Evolutionary conservation across 345 rosid genomes (phyloP).

Genomic region (Camelina neglecta): DNA sequence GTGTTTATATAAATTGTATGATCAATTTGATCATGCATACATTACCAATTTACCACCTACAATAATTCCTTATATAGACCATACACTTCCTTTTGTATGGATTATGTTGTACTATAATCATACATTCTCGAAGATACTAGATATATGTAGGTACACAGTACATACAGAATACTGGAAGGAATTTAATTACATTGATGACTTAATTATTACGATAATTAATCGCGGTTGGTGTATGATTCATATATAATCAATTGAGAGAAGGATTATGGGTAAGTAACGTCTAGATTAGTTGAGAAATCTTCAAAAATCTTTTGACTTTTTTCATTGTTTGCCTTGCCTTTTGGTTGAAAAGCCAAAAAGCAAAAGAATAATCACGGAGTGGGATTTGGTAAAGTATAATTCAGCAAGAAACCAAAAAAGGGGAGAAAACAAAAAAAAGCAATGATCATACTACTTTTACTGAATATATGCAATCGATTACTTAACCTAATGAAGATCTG

Average conservation of each 20-base stretch:
- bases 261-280: conserved; percentile 17
- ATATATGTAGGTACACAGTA: no score
- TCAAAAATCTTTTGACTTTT: conserved; percentile 43
- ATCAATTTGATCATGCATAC: background rate
- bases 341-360: conserved; percentile 47
- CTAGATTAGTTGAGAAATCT: conserved; percentile 45
- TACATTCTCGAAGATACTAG: no score
- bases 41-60: no score
- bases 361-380: conserved; percentile 39
- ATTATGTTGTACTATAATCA: no score
- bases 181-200: conserved; percentile 1
- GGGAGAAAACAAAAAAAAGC: background rate
- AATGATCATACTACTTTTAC: conserved; percentile 42
- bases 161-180: background rate
- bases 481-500: conserved; percentile 28
- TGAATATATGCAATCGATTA: conserved; percentile 37
- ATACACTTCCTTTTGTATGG: no score
- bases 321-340: conserved; percentile 36
- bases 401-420: conserved; percentile 25
- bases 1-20: no score
- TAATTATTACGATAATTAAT: conserved; percentile 31
- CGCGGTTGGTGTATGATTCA: conserved; percentile 34
- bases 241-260: conserved; percentile 22
- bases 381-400: conserved; percentile 46
- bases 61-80: no score